Base-by-base conservation (phyloP, 2,329 filamentous ascomycete species). In the Fusarium graminum region DNA sequence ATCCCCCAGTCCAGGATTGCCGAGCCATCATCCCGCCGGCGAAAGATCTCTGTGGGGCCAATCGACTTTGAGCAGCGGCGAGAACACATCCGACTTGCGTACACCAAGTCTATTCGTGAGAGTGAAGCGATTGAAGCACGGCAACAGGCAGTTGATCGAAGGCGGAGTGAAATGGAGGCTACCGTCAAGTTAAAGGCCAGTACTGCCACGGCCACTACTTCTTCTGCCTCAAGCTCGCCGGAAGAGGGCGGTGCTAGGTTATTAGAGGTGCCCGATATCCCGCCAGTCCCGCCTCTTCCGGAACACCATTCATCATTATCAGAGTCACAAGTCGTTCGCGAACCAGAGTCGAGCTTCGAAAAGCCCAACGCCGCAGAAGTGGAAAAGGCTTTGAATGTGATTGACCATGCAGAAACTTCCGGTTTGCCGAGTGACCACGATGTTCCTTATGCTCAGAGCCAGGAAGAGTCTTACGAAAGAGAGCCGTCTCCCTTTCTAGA, bases 31-130 rank as follows among this genome's bases (percentile, higher is more conserved):
- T 62, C 76, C 7, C 76, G 80, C 30, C 80, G 84, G 58, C 81
- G 83, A 41, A 88, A 87, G 72, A 81, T 87, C 50, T 85, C 86
- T 2, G 80, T 94, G 59, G 90, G 90, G 2, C 90, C 90, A 60
- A 92, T 96, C 51, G 92, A 97, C 77, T 95, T 96, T 75, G 92
- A 91, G 60, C 91, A 92, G 68, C 86, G 92, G 49, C 86, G 93
- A 70, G 90, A 93, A 74, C 88, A 89, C 62, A 96, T 97, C 71
- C 90, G 94, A 70, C 87, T 93, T 56, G 93, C 92, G 14, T 94
- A 96, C 76, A 94, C 88, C 70, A 92, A 91, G 74, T 92, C 91
- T n/a, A 88, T 95, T 45, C 86, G 90, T 65, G 90, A 92, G 73
- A 90, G 82, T 70, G 89, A 92, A 73, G 88, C 85, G 59, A 78